phyloP scores from a whole-genome alignment of 306 rosid species.

The Styphnolobium japonicum region DNA sequence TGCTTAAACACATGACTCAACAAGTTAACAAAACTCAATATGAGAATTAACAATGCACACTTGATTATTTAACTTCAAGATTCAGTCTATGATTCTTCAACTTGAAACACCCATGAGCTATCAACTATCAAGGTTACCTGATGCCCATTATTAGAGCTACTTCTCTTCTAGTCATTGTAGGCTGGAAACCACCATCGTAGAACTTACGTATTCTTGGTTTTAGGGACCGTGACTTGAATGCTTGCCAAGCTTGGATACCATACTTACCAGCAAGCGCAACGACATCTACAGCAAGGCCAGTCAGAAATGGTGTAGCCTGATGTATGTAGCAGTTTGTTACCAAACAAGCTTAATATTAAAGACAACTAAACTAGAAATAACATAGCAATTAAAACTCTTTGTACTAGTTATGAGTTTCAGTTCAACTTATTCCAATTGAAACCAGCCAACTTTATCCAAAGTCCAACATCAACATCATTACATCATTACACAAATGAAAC shows the following conservation, averaged over 20 bases:
- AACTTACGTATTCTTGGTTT: conserved; percentile 52
- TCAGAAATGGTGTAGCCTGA: conserved; percentile 72
- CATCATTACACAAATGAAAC: neutral
- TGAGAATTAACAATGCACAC: neutral
- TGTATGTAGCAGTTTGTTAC: conserved; percentile 19
- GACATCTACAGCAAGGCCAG: conserved; percentile 73
- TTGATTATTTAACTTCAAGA: neutral
- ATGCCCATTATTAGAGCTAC: conserved; percentile 76
- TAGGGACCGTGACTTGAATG: conserved; percentile 58
- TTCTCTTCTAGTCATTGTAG: conserved; percentile 68
- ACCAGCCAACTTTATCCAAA: neutral
- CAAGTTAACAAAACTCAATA: neutral
- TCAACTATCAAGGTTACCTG: conserved; percentile 44
- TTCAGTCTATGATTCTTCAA: neutral
- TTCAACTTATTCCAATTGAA: neutral
- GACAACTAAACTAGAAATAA: neutral
- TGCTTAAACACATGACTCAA: neutral
- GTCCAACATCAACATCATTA: neutral
- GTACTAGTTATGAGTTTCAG: neutral
- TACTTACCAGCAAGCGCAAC: conserved; percentile 73
- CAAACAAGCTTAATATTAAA: neutral
- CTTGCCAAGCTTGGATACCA: conserved; percentile 72
- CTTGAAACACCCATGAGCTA: neutral
- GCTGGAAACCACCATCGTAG: conserved; percentile 75
- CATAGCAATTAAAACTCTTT: neutral